These are phyloP conservation scores for Thalassiosira ordinaria DNA, from an alignment of 352 stramenopile genomes.

Conservation along the genomic window DNA sequence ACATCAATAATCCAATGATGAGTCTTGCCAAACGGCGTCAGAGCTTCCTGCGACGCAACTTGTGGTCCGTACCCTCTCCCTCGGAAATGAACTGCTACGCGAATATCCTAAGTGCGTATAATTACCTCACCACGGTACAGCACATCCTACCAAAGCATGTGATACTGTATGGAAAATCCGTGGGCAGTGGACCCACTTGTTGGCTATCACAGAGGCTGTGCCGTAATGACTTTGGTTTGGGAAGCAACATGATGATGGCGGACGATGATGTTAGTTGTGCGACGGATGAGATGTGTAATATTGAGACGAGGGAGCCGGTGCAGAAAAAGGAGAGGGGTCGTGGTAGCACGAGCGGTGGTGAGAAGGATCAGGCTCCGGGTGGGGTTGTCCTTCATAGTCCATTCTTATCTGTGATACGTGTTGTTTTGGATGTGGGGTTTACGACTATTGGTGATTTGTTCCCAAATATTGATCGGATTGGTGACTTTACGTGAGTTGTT, in stretches of 20 bases:
- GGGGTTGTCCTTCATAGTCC: slow-evolving; percentile 93
- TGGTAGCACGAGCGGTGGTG: too few relatives aligned
- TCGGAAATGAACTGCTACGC: slow-evolving; percentile 92
- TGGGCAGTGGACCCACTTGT: slow-evolving; percentile 90
- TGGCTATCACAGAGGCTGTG: slow-evolving; percentile 71
- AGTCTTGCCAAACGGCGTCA: too few relatives aligned
- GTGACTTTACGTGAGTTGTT: slow-evolving; percentile 80
- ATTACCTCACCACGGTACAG: slow-evolving; percentile 91
- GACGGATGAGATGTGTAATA: slow-evolving; percentile 1
- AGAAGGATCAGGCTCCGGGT: slow-evolving; percentile 64
- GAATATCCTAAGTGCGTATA: slow-evolving; percentile 91
- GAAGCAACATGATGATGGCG: not conserved
- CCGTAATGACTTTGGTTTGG: not conserved
- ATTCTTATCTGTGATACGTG: slow-evolving; percentile 93
- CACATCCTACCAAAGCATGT: slow-evolving; percentile 89
- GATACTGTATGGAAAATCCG: slow-evolving; percentile 88
- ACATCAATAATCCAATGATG: too few relatives aligned
- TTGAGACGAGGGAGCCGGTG: not conserved
- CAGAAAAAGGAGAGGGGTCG: not conserved
- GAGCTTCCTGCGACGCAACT: too few relatives aligned
- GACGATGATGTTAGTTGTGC: not conserved
- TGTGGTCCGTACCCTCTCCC: slow-evolving; percentile 55
- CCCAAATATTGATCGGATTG: slow-evolving; percentile 93
- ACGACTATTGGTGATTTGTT: slow-evolving; percentile 92
- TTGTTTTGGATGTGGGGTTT: slow-evolving; percentile 96